These are phyloP conservation scores for Pichia kluyveri DNA, from an alignment of 805 yeast genomes.

Conservation along the genomic window DNA sequence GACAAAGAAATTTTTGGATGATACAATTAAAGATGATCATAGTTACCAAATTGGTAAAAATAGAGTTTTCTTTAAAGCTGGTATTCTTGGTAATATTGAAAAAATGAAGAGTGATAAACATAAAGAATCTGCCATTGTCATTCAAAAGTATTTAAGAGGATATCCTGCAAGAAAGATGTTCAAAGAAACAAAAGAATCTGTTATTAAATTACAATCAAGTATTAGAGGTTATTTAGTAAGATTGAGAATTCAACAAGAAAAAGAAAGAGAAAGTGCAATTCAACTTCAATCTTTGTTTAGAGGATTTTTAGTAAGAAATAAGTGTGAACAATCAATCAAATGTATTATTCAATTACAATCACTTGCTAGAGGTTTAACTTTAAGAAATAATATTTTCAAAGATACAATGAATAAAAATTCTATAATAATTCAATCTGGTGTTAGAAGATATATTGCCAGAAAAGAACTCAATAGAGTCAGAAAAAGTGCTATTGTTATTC, in stretches of 20 bases:
- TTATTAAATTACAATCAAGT: slow-evolving; percentile 49
- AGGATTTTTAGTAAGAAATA: slow-evolving; percentile 40
- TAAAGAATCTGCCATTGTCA: slow-evolving; percentile 65
- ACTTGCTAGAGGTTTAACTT: slow-evolving; percentile 39
- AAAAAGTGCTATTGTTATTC: slow-evolving; percentile 60
- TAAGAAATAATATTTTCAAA: slow-evolving; percentile 43
- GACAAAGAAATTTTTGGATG: slow-evolving; percentile 58
- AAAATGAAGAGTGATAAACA: slow-evolving; percentile 75
- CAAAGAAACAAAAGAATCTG: slow-evolving; percentile 42
- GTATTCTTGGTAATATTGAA: slow-evolving; percentile 88
- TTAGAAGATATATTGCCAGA: slow-evolving; percentile 65
- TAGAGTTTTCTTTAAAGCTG: slow-evolving; percentile 92
- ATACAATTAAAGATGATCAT: slow-evolving; percentile 52
- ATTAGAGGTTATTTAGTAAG: slow-evolving; percentile 59
- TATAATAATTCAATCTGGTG: slow-evolving; percentile 56
- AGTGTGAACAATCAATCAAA: slow-evolving; percentile 24
- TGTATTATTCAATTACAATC: slow-evolving; percentile 38
- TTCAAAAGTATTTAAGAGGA: slow-evolving; percentile 76
- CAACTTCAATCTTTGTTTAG: slow-evolving; percentile 62
- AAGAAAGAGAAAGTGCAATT: slow-evolving; percentile 54
- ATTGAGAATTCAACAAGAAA: slow-evolving; percentile 41
- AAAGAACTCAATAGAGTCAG: slow-evolving; percentile 34
- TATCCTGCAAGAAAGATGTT: slow-evolving; percentile 54
- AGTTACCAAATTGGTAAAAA: slow-evolving; percentile 89
- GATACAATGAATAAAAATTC: slow-evolving; percentile 58